These are phyloP conservation scores for Coffea canephora DNA, from an alignment of 257 asterid species.

Conservation along the genomic window DNA sequence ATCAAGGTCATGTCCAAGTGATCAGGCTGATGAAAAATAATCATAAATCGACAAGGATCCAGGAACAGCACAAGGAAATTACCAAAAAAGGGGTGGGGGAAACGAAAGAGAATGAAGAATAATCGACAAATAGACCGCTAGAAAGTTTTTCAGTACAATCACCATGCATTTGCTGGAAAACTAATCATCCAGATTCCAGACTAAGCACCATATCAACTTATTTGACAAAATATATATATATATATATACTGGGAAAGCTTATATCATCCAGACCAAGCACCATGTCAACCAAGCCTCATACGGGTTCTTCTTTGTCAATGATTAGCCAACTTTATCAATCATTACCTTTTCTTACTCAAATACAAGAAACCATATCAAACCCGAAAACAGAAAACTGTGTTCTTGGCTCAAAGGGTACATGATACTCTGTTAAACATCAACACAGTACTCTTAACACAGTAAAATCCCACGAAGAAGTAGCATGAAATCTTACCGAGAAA, in stretches of 20 bases:
- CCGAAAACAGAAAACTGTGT: not conserved
- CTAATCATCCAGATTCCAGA: not conserved
- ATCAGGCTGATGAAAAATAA: not conserved
- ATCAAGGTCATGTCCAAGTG: not conserved
- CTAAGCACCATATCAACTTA: no score
- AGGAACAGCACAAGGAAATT: no score
- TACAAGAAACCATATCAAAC: not conserved
- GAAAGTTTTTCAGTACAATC: not conserved
- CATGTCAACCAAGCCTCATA: not conserved
- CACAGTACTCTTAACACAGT: not conserved
- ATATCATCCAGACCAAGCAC: not conserved
- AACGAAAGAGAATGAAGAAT: not conserved
- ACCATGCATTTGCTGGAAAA: not conserved
- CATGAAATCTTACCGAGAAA: conserved; percentile 10
- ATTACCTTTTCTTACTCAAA: not conserved
- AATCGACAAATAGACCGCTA: not conserved
- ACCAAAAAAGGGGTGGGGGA: no score
- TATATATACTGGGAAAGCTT: no score
- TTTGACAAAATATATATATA: no score
- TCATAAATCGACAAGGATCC: not conserved
- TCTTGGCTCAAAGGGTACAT: not conserved
- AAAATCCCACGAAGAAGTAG: not conserved
- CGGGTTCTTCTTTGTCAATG: not conserved
- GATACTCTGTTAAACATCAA: not conserved
- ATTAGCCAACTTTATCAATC: not conserved